Percentiles rank a stretch among this genome's conserved stretches.
Evolutionary conservation across 768 basidiomycete genomes (phyloP).

Genomic region (Sistotremastrum niveocremeum): DNA sequence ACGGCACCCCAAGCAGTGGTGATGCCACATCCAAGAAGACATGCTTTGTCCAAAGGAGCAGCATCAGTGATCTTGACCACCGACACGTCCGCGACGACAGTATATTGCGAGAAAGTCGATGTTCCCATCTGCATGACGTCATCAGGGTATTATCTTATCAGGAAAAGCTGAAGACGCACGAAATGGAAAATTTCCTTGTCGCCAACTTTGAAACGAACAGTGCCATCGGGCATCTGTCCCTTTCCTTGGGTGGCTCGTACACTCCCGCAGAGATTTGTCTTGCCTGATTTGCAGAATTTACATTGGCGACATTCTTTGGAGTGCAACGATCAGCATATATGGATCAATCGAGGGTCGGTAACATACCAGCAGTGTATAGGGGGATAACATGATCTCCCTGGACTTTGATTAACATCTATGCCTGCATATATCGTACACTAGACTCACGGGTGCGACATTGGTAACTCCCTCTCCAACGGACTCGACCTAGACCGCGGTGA

Average conservation of each 20-base stretch:
- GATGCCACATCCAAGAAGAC: conserved; percentile 91
- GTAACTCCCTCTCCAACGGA: conserved; percentile 97
- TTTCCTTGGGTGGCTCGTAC: conserved; percentile 89
- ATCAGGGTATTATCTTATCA: neutral
- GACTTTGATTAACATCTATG: neutral
- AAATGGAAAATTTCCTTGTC: conserved; percentile 87
- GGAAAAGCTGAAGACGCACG: conserved; percentile 31
- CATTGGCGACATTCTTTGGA: conserved; percentile 79
- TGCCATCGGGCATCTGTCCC: conserved; percentile 89
- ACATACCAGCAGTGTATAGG: conserved; percentile 79
- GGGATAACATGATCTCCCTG: conserved; percentile 95
- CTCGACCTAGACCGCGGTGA: conserved; percentile 53
- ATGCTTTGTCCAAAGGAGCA: conserved; percentile 93
- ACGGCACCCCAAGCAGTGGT: conserved; percentile 99
- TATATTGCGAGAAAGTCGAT: conserved; percentile 99
- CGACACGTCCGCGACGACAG: conserved; percentile 94
- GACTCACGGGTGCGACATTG: conserved; percentile 41
- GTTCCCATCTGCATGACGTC: conserved; percentile 71
- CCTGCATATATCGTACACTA: neutral
- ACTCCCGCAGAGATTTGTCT: conserved; percentile 98
- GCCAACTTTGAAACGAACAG: conserved; percentile 77
- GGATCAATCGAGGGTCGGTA: neutral
- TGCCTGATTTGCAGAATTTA: conserved; percentile 97
- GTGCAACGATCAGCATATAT: conserved; percentile 1
- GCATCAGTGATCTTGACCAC: conserved; percentile 78